Percentiles rank a stretch among this genome's conserved stretches.
Conservation (phyloP, 2,329 filamentous ascomycete species). For the Didymosphaeria variabile region DNA sequence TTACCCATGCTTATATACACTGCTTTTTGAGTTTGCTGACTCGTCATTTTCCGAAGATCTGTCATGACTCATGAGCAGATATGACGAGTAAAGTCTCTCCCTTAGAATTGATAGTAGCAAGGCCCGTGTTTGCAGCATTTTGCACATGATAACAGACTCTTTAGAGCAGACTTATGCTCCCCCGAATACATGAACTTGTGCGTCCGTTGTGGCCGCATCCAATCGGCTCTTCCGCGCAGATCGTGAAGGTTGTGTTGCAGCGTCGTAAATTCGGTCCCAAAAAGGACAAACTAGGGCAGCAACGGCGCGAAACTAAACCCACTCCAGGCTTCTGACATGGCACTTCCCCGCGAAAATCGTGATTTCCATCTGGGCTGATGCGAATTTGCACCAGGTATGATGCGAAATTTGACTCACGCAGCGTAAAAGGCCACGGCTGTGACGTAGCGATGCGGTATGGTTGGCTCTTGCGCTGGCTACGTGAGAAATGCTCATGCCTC, state of each 20-base stretch:
- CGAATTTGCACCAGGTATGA: not conserved
- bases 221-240: not conserved
- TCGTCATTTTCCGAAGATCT: no score
- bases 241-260: not conserved
- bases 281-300: constrained; percentile 4
- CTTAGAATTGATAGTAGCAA: no score
- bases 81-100: no score
- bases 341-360: not conserved
- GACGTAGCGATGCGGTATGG: constrained; percentile 7
- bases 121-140: no score
- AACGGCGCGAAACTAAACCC: not conserved
- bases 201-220: not conserved
- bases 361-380: constrained; percentile 1
- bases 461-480: not conserved
- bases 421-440: constrained; percentile 2
- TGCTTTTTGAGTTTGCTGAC: no score
- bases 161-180: no score
- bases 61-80: no score
- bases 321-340: not conserved
- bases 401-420: constrained; percentile 13
- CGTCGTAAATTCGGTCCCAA: not conserved
- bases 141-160: no score
- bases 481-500: not conserved
- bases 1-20: no score
- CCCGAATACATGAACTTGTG: no score